Percentiles rank a stretch among this genome's conserved stretches.
Conservation (phyloP, 2,329 filamentous ascomycete species). For the Clonostachys rosea region DNA sequence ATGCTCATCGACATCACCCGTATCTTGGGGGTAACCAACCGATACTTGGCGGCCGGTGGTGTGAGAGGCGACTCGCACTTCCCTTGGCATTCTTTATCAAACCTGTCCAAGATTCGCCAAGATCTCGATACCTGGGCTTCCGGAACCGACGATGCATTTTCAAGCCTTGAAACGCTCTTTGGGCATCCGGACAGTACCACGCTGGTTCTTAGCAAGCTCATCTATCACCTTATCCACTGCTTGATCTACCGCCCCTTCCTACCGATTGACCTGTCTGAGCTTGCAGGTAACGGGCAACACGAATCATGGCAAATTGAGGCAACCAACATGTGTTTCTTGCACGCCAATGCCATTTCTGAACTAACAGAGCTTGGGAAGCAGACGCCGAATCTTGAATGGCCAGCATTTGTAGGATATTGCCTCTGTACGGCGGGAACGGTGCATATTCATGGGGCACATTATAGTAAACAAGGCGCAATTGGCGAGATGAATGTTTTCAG, state of each 20-base stretch:
- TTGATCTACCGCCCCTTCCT: slow-evolving; percentile 84
- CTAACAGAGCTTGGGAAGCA: slow-evolving; percentile 75
- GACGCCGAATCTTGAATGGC: slow-evolving; percentile 74
- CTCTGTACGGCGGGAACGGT: slow-evolving; percentile 84
- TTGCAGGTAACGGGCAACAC: slow-evolving; percentile 75
- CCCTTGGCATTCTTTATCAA: slow-evolving; percentile 84
- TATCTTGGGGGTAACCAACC: slow-evolving; percentile 77
- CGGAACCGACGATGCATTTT: slow-evolving; percentile 74
- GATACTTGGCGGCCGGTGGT: slow-evolving; percentile 78
- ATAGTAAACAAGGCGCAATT: slow-evolving; percentile 46
- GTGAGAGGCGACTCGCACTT: slow-evolving; percentile 89
- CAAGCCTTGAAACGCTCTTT: slow-evolving; percentile 70
- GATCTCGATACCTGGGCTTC: slow-evolving; percentile 83
- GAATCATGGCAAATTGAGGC: slow-evolving; percentile 93
- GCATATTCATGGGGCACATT: slow-evolving; percentile 81
- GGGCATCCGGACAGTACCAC: slow-evolving; percentile 74
- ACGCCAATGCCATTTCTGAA: slow-evolving; percentile 84
- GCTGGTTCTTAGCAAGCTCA: slow-evolving; percentile 76
- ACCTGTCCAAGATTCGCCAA: slow-evolving; percentile 79
- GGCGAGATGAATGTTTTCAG: slow-evolving; percentile 60
- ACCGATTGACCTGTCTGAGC: slow-evolving; percentile 76
- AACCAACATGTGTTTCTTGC: slow-evolving; percentile 79
- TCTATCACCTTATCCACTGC: slow-evolving; percentile 84
- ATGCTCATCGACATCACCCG: slow-evolving; percentile 83
- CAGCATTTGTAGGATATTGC: slow-evolving; percentile 81